Evolutionary conservation across 441 rosid genomes (phyloP), one percentile per base, ranked within the genome.

Genomic region (Macaranga tanarius): DNA sequence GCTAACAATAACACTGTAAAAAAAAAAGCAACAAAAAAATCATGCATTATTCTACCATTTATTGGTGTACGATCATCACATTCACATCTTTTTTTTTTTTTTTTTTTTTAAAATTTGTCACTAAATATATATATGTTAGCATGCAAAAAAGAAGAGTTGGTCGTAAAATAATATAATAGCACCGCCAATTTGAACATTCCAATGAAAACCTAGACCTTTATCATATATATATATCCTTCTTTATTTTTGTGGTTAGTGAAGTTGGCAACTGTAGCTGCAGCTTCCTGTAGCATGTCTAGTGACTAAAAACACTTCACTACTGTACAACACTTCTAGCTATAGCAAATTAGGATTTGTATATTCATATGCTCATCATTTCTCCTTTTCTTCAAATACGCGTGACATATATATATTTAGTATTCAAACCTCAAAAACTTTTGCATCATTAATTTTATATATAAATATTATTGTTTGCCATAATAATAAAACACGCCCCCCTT

Each of bases 341-440:
- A 1, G 28, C 20, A 0, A 57, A 19, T 15, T 16, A 19, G 72
- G 62, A 23, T 34, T 40, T 64, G 17, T 38, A 16, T 8, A 58
- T 31, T n/a, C 2, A 4, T 42, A 48, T 79, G 65, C 70, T 75
- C 76, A 78, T 82, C 70, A 81, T 82, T 81, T 82, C 67, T 47
- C 47, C 72, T 82, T 81, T 82, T 67, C 54, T 72, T 38, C 45
- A 40, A 28, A 71, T 84, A 75, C 85, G 93, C 90, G 88, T 86
- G 93, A 80, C 78, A 17, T 52, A 8, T 19, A 5, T 59, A n/a
- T 76, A 47, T 70, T 78, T 57, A 77, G 72, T 67, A 79, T 79
- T 75, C 45, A 69, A 70, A 58, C 72, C n/a, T 38, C 15, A 57
- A 13, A 62, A 65, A 52, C 61, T 22, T 61, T 40, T 61, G 11